Base-by-base conservation (phyloP, 108 stramenopile species). In the Nannochloropsis gaditana region DNA sequence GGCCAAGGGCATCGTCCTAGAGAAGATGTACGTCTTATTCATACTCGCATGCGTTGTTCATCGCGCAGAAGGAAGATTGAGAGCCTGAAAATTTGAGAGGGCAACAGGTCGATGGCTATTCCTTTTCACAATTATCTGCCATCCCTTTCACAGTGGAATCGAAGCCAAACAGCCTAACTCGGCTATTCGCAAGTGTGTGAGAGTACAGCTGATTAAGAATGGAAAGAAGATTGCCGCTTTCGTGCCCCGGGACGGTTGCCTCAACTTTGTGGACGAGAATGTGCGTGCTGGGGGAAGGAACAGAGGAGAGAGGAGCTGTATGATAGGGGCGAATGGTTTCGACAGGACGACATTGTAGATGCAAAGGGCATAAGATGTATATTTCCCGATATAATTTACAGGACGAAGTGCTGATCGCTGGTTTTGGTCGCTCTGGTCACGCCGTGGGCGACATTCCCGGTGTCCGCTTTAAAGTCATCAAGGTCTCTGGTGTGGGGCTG, bases 81-180 rank as follows among this genome's bases (percentile, higher is more conserved):
- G 31, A 31, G 31, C 31, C 0, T 31, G 31, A 31, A 31, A 31
- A 1, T 31, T 31, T 31, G 31, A 31, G 31, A 31, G 31, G 1
- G 31, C 31, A 31, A 31, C 31, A 1, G 31, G 31, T 31, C 31
- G 31, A 31, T 73, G 59, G n/a, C 41, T 43, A n/a, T 59, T 83
- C 5, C 42, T 83, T 79, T 73, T 31, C 31, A 31, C 31, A 31
- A 31, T 31, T 0, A 44, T 47, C 21, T 44, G 15, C 31, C 45
- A 3, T 45, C 42, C 11, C 41, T 45, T 17, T 31, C 44, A 42
- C 88, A 91, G 90, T 79, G 99, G 99, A 86, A 98, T 99, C 93
- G 99, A 99, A 91, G 99, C 99, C 82, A 99, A 99, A 93, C 99
- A 99, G 93, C 99, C 99, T 84, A 99, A 99, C 96, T 97, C 96